Base-by-base conservation (phyloP, 1,284 basidiomycete genomes). In the Malassezia nana region DNA sequence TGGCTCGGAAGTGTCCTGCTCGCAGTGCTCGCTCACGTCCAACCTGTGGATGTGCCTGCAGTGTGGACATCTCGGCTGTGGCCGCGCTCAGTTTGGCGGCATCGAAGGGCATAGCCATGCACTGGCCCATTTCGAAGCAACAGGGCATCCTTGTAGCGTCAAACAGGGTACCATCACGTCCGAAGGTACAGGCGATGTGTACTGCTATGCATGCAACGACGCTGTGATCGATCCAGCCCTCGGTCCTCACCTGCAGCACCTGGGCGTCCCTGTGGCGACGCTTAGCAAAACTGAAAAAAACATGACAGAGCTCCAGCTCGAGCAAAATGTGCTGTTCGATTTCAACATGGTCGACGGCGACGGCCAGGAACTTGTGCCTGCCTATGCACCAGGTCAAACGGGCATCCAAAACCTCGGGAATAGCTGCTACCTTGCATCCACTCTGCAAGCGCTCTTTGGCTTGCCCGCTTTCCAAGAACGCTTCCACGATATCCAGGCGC, bases 81-180 rank as follows among this genome's bases (percentile, higher is more conserved):
- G 94, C 1, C 80, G 92, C 30, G 76, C 84, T 55, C 90, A 92
- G 65, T 89, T 81, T 61, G 91, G 90, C 6, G 89, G 89, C 0
- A 59, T 82, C 0, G 84, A 84, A 1, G 94, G 92, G 1, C 91
- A 96, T 67, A 84, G 90, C 0, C 92, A 98, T 70, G 92, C 87
- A 0, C 75, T 98, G 28, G 71, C 79, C 15, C 94, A 99, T 70
- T 95, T 80, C 58, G 75, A 86, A 50, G 78, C 82, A 52, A 84
- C 84, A 0, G 79, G 80, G 0, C 92, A 98, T 72, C 81, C 84
- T 0, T 80, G 92, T 22, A 86, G 85, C 52, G 91, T 96, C 45
- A 98, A 98, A 74, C 79, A 96, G 2, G 92, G 92, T 2, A 98
- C 92, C 0, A 95, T 99, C 66, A 94, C 91, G 0, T 86, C 92